Evolutionary conservation across 768 basidiomycete species (phyloP).

Genomic region (Leccinum uliginosum): DNA sequence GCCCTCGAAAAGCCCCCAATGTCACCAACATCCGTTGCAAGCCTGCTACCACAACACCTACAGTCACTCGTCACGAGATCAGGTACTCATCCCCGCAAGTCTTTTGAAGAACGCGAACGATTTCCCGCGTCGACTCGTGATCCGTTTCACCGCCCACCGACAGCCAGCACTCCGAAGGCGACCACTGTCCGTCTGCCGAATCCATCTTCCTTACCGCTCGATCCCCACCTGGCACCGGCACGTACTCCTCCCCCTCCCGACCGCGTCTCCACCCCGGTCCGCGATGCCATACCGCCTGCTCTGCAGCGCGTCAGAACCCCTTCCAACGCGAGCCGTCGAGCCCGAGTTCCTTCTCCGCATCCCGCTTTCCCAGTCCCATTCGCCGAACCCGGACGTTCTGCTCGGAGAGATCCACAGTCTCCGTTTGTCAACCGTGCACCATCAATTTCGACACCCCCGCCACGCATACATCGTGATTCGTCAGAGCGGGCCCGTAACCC

Average conservation of each 20-base stretch:
- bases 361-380: constrained; percentile 10
- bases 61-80: constrained; percentile 40
- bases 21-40: constrained; percentile 38
- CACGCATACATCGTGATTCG: constrained; percentile 11
- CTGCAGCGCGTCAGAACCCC: constrained; percentile 18
- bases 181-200: constrained; percentile 7
- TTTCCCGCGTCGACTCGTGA: constrained; percentile 19
- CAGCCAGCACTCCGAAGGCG: constrained; percentile 16
- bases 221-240: not conserved
- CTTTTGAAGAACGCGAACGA: constrained; percentile 2
- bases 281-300: constrained; percentile 12
- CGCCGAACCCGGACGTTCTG: constrained; percentile 15
- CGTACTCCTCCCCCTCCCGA: constrained; percentile 10
- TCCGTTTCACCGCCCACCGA: constrained; percentile 23
- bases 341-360: constrained; percentile 8
- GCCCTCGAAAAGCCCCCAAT: constrained; percentile 30
- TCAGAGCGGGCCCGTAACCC: constrained; percentile 16
- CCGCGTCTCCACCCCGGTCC: constrained; percentile 14
- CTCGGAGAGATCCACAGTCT: constrained; percentile 14
- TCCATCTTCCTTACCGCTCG: constrained; percentile 3
- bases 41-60: constrained; percentile 48
- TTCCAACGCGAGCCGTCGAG: constrained; percentile 11
- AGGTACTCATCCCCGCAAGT: constrained; percentile 5
- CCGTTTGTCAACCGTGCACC: constrained; percentile 4
- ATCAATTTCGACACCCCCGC: constrained; percentile 10